phyloP scores from a whole-genome alignment of 805 yeast genomes.

The Metschnikowia lunata region DNA sequence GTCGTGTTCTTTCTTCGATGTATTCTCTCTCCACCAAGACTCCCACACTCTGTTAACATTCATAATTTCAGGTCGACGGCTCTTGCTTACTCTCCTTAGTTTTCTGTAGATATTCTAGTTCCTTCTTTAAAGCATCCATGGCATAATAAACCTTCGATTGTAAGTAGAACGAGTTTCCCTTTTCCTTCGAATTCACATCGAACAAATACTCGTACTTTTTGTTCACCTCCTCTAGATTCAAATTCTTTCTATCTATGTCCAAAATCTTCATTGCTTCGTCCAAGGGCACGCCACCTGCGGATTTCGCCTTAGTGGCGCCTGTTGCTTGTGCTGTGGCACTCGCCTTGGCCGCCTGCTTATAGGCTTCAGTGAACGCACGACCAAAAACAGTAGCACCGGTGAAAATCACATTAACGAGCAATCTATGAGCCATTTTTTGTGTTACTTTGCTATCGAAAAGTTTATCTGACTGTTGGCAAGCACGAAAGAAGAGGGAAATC shows the following conservation, averaged over 20 bases:
- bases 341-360: slow-evolving; percentile 92
- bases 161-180: slow-evolving; percentile 91
- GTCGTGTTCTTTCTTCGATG: too few relatives aligned
- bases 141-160: slow-evolving; percentile 94
- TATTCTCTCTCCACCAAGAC: background rate
- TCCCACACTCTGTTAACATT: background rate
- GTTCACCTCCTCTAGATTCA: slow-evolving; percentile 55
- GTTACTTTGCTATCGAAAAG: too few relatives aligned
- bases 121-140: slow-evolving; percentile 82
- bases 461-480: too few relatives aligned
- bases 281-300: slow-evolving; percentile 72
- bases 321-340: slow-evolving; percentile 55
- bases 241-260: slow-evolving; percentile 61
- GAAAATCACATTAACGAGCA: slow-evolving; percentile 80
- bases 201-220: slow-evolving; percentile 77
- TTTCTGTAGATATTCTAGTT: slow-evolving; percentile 57
- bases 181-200: slow-evolving; percentile 85
- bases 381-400: slow-evolving; percentile 97
- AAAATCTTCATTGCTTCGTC: slow-evolving; percentile 91
- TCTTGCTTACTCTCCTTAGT: slow-evolving; percentile 27
- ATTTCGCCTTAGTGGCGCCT: slow-evolving; percentile 40
- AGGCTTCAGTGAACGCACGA: slow-evolving; percentile 93
- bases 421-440: slow-evolving; percentile 73
- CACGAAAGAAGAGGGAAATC: too few relatives aligned
- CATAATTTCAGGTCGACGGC: slow-evolving; percentile 1